Percentiles rank a stretch among this genome's conserved stretches.
phyloP scores from a whole-genome alignment of 148 eudicot genomes.

The Cornus florida region DNA sequence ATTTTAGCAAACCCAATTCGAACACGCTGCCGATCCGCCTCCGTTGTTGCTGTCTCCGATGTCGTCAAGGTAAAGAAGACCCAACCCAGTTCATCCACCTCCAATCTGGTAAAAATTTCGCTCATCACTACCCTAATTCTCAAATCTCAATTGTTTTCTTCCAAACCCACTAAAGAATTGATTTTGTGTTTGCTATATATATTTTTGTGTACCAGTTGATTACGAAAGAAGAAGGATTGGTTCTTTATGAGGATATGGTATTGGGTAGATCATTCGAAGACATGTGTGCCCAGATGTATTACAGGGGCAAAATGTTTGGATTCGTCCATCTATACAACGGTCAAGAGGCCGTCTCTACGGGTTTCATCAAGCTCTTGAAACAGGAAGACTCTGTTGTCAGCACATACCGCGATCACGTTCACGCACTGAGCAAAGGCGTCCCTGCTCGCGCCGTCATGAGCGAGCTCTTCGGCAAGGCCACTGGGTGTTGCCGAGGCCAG shows the following conservation, averaged over 20 bases:
- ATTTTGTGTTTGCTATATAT: background rate
- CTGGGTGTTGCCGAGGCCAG: conserved; percentile 95
- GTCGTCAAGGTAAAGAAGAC: conserved; percentile 58
- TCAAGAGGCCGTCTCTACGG: conserved; percentile 93
- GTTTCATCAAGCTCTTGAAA: conserved; percentile 83
- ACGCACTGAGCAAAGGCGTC: conserved; percentile 86
- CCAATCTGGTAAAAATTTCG: conserved; percentile 55
- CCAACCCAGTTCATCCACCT: conserved; percentile 30
- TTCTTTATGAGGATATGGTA: conserved; percentile 77
- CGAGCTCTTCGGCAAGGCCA: conserved; percentile 93
- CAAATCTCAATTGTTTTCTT: background rate
- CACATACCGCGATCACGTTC: conserved; percentile 91
- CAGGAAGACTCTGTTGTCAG: conserved; percentile 74
- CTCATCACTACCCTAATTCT: background rate
- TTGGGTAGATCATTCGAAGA: conserved; percentile 88
- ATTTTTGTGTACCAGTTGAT: conserved; percentile 42
- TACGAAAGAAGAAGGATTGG: conserved; percentile 91
- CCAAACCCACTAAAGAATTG: background rate
- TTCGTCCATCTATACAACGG: conserved; percentile 94
- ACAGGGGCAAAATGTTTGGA: conserved; percentile 97
- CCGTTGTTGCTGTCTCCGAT: conserved; percentile 57
- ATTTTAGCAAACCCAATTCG: conserved; percentile 19
- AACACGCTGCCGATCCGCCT: conserved; percentile 25
- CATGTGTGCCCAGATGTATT: conserved; percentile 98
- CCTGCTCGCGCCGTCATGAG: conserved; percentile 85